phyloP scores from a whole-genome alignment of 805 yeast species.

The Candida rishiriensis region DNA sequence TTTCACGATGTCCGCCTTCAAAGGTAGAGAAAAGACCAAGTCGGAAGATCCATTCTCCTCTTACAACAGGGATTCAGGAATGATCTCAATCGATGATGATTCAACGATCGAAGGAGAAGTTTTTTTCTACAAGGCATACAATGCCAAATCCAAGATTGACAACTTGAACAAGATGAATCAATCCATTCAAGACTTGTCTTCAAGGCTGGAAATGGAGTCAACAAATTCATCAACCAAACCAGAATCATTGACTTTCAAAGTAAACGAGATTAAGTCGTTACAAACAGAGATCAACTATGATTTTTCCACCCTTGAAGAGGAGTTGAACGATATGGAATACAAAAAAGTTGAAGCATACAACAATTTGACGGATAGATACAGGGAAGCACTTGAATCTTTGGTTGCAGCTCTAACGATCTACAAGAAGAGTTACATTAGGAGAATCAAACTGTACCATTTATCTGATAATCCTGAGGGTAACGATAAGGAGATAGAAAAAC shows the following conservation, averaged over 20 bases:
- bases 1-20: neutral
- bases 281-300: neutral
- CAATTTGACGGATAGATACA: neutral
- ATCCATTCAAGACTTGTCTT: neutral
- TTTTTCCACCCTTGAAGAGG: neutral
- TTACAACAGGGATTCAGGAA: constrained; percentile 1
- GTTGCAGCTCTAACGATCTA: neutral
- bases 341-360: neutral
- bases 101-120: neutral
- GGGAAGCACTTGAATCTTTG: neutral
- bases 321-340: neutral
- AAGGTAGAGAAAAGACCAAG: neutral
- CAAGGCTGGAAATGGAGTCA: neutral
- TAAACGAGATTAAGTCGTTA: neutral
- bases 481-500: neutral
- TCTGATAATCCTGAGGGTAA: neutral
- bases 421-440: neutral
- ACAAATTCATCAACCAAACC: neutral
- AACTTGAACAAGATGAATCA: neutral
- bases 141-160: neutral
- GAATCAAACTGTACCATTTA: neutral
- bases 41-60: constrained; percentile 1
- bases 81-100: neutral
- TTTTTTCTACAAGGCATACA: constrained; percentile 1
- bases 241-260: neutral